Conservation (phyloP, 2,329 filamentous ascomycete genomes). For the Orbilia javanica region DNA sequence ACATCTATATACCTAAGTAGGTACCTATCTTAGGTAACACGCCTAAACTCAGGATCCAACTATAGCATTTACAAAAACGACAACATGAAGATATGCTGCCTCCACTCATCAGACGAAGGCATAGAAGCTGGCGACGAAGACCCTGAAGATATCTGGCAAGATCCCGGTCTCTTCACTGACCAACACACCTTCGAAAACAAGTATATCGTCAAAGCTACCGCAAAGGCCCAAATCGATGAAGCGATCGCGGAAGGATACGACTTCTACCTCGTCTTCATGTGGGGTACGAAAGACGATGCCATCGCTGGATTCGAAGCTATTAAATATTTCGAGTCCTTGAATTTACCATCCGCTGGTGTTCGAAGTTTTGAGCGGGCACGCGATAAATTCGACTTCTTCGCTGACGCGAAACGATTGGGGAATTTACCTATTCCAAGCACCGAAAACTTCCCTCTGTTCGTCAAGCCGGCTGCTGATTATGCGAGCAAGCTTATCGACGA, state of each 20-base stretch:
- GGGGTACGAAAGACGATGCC: conserved; percentile 6
- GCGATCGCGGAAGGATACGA: conserved; percentile 19
- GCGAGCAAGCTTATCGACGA: conserved; percentile 9
- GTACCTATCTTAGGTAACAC: too few species aligned
- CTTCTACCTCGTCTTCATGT: conserved; percentile 5
- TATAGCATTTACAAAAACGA: too few species aligned
- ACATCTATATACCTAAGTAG: too few species aligned
- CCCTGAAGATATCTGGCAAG: not conserved
- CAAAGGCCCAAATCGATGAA: conserved; percentile 18
- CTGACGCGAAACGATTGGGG: not conserved
- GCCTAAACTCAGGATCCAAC: not conserved
- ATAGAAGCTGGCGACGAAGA: not conserved
- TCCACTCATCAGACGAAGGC: not conserved
- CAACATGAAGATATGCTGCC: conserved; percentile 10
- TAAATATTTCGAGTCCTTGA: conserved; percentile 4
- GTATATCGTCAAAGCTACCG: conserved; percentile 15
- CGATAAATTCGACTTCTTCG: conserved; percentile 5
- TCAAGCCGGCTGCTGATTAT: conserved; percentile 1
- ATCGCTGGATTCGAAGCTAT: conserved; percentile 18
- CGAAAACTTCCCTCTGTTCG: not conserved
- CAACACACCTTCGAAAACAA: conserved; percentile 18
- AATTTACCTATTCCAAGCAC: not conserved
- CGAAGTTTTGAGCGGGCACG: conserved; percentile 9
- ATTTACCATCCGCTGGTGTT: conserved; percentile 4
- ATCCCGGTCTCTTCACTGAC: conserved; percentile 6